phyloP scores from a whole-genome alignment of 805 yeast species.

The Candida vaughaniae region DNA sequence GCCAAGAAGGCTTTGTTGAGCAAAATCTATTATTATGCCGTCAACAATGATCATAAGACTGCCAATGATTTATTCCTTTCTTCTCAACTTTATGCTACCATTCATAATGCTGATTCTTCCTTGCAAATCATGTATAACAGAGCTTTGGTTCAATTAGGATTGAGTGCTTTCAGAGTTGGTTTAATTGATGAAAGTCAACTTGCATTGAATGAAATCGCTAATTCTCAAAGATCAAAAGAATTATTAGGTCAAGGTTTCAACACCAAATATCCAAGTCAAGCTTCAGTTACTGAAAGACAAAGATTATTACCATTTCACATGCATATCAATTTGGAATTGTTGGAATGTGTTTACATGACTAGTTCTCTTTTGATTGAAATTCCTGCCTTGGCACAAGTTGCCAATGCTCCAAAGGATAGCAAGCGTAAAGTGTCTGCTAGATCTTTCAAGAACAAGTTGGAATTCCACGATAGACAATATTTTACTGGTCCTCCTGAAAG shows the following conservation, averaged over 20 bases:
- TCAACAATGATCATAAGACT: constrained; percentile 75
- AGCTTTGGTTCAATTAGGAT: constrained; percentile 91
- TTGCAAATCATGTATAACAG: constrained; percentile 93
- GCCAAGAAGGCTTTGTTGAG: constrained; percentile 81
- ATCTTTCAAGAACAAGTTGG: constrained; percentile 87
- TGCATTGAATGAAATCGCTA: constrained; percentile 81
- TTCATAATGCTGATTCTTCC: constrained; percentile 80
- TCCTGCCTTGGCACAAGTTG: constrained; percentile 75
- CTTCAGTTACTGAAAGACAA: constrained; percentile 63
- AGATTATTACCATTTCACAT: constrained; percentile 94
- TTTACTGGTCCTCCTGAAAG: constrained; percentile 98
- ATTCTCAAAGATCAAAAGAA: constrained; percentile 84
- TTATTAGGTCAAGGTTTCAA: constrained; percentile 84
- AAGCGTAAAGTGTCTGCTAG: constrained; percentile 59
- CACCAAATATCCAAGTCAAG: constrained; percentile 63
- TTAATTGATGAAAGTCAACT: constrained; percentile 83
- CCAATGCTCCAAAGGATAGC: constrained; percentile 63
- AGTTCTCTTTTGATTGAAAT: constrained; percentile 86
- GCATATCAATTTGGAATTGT: constrained; percentile 93
- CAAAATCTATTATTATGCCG: constrained; percentile 88
- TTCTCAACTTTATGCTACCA: constrained; percentile 81
- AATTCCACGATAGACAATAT: constrained; percentile 88
- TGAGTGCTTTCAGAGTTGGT: constrained; percentile 92
- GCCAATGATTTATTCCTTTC: constrained; percentile 87
- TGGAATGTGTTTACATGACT: constrained; percentile 92